phyloP scores from a whole-genome alignment of 164 flowering plant genomes.

The Santalum album region DNA sequence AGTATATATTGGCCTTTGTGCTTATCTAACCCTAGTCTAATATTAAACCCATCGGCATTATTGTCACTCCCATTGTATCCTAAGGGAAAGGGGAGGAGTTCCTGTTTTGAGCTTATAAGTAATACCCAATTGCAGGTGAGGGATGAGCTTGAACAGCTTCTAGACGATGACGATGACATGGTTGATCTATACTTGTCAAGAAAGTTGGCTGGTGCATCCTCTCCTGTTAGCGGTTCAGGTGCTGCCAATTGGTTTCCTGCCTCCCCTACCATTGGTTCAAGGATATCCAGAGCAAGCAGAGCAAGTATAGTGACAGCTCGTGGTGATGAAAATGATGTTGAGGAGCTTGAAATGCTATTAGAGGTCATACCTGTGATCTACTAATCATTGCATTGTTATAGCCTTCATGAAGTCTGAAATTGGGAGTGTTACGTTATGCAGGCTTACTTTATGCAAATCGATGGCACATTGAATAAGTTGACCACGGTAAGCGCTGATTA shows the following conservation, averaged over 20 bases:
- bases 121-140: conserved; percentile 31
- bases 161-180: conserved; percentile 66
- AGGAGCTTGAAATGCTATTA: conserved; percentile 31
- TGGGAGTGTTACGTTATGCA: conserved; percentile 7
- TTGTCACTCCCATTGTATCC: no score
- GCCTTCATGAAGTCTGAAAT: not conserved
- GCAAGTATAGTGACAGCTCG: not conserved
- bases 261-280: not conserved
- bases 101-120: no score
- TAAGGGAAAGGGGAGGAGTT: no score
- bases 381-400: not conserved
- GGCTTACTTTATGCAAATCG: conserved; percentile 21
- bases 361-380: not conserved
- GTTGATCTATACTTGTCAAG: conserved; percentile 54
- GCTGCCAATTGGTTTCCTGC: not conserved
- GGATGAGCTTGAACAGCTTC: conserved; percentile 52
- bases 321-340: conserved; percentile 12
- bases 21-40: no score
- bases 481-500: conserved; percentile 19
- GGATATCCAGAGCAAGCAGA: conserved; percentile 10
- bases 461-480: conserved; percentile 18
- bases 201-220: conserved; percentile 18
- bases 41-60: no score
- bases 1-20: no score
- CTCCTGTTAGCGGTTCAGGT: conserved; percentile 1